Evolutionary conservation across 2,329 filamentous ascomycete genomes (phyloP).

Genomic region (Ophiostoma australiae): DNA sequence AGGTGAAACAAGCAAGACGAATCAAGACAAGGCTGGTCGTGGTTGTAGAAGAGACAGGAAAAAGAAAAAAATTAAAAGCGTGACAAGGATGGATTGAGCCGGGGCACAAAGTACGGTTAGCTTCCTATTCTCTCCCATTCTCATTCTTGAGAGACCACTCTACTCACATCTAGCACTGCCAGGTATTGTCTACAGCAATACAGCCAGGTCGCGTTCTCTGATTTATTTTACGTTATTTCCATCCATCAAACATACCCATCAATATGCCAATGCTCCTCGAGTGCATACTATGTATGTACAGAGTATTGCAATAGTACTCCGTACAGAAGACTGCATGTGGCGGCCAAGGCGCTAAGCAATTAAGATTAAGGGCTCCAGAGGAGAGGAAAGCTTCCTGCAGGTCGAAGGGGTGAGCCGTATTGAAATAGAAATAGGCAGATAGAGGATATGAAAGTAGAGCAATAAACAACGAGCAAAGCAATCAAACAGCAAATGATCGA

Average conservation of each 20-base stretch:
- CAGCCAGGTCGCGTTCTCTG: neutral
- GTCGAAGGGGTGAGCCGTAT: constrained; percentile 17
- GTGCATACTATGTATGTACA: neutral
- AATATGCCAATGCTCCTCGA: neutral
- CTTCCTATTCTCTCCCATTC: neutral
- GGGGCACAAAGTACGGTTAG: neutral
- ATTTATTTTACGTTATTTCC: neutral
- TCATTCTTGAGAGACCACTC: neutral
- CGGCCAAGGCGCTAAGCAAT: constrained; percentile 18
- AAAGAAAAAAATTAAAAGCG: neutral
- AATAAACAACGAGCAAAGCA: neutral
- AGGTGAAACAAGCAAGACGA: constrained; percentile 9
- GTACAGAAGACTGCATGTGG: too few relatives aligned
- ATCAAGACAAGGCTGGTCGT: constrained; percentile 1
- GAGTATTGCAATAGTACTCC: too few relatives aligned
- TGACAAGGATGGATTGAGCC: neutral
- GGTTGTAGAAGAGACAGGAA: neutral
- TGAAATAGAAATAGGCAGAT: neutral
- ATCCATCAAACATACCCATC: neutral
- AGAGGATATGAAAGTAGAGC: neutral
- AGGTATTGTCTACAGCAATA: neutral
- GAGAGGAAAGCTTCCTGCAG: constrained; percentile 19
- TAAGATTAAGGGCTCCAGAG: constrained; percentile 17
- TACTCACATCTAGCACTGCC: neutral
- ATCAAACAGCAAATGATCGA: neutral